These are phyloP conservation scores for Pythium scleroteichum DNA, from an alignment of 352 stramenopile genomes.

Conservation along the genomic window DNA sequence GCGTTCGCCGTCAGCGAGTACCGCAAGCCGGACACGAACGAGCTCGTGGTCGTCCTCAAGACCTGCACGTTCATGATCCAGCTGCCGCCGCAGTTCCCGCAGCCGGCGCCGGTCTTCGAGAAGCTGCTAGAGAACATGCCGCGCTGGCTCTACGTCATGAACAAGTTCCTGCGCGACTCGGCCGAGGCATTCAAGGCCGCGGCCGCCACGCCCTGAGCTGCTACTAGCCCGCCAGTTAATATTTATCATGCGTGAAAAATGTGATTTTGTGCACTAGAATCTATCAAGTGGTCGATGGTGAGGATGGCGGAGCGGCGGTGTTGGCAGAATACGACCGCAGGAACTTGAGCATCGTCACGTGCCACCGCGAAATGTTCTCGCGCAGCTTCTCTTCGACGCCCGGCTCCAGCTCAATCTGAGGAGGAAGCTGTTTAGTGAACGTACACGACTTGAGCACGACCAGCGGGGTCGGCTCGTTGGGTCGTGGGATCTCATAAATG, in stretches of 20 bases:
- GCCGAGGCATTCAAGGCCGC: not conserved
- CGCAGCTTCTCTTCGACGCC: constrained; percentile 17
- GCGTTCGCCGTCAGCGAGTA: constrained; percentile 10
- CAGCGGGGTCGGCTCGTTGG: constrained; percentile 5
- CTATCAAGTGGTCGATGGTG: not conserved
- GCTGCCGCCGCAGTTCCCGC: constrained; percentile 16
- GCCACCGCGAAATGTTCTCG: constrained; percentile 20
- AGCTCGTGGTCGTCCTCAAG: constrained; percentile 19
- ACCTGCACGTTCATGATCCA: constrained; percentile 17
- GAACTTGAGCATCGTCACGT: constrained; percentile 15
- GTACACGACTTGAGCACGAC: constrained; percentile 25
- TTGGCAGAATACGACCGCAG: constrained; percentile 10
- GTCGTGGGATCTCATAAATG: constrained; percentile 7
- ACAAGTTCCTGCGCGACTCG: constrained; percentile 17
- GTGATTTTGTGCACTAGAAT: too few relatives aligned
- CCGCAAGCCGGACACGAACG: constrained; percentile 8
- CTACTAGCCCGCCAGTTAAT: too few relatives aligned
- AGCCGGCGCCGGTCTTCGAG: constrained; percentile 6
- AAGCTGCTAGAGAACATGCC: constrained; percentile 22
- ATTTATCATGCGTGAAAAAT: too few relatives aligned
- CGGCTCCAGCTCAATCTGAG: constrained; percentile 6
- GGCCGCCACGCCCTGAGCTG: not conserved
- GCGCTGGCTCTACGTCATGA: constrained; percentile 21
- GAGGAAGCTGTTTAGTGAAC: constrained; percentile 18
- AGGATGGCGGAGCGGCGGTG: too few relatives aligned